Base-by-base conservation (phyloP, 148 eudicot species). In the Rhododendron williamsianum region DNA sequence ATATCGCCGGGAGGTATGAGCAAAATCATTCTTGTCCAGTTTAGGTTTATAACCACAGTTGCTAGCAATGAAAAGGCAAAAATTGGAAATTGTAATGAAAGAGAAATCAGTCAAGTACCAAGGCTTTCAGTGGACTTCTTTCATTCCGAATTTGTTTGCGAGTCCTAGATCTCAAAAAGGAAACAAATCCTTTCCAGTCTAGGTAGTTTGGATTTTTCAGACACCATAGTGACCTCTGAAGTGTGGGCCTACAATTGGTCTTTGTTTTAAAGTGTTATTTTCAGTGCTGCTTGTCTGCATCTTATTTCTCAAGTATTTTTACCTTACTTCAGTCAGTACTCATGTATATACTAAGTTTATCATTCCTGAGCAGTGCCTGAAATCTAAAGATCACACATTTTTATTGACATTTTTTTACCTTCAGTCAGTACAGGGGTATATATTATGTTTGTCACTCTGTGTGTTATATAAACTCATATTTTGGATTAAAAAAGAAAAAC, bases 1-100 rank as follows among this genome's bases (percentile, higher is more conserved):
- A 87, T 97, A 97, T 86, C 91, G 98, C 51, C 93, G 48, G n/a
- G 99, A 97, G 98, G 99, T 97, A 84, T 90, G 87, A 54, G 16
- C 46, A 27, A 15, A 48, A 5, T 79, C 43, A 16, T 25, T 2
- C 21, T 45, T 83, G 60, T 67, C 41, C 52, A 35, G 16, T 43
- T 30, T 49, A 76, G 63, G 48, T 33, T 27, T 12, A 4, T 63
- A 58, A 38, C n/a, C 45, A 33, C 56, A 69, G 35, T 69, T 3
- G 74, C 74, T 11, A 69, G 36, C 16, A 69, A 25, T 2, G 33
- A 25, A 65, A 77, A 43, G 2, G 16, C 0, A 48, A 19, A 76
- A 41, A 43, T 16, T 76, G 80, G 49, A 76, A 43, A 30, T 76
- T 1, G 15, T 13, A 23, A 3, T 76, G 25, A 4, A 7, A 41